These are phyloP conservation scores for Murraya koenigii DNA, from an alignment of 345 rosid genomes.

Conservation along the genomic window DNA sequence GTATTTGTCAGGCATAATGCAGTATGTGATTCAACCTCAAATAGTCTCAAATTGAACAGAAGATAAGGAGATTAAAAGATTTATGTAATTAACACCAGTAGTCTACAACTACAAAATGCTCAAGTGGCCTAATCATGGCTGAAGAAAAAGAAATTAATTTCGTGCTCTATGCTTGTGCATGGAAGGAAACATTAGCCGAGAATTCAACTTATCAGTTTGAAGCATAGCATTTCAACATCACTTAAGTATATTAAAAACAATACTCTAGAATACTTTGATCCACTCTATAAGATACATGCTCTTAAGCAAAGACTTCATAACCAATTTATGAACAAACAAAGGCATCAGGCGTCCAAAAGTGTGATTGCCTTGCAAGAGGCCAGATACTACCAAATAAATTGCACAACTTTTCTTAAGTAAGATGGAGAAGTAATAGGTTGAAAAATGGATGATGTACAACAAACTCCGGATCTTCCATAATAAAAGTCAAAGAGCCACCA, in stretches of 20 bases:
- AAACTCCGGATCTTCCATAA: background rate
- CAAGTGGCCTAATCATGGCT: background rate
- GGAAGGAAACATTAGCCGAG: background rate
- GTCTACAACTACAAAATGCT: background rate
- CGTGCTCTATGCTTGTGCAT: no score
- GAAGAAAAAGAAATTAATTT: background rate
- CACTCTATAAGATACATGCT: background rate
- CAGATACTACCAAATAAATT: background rate
- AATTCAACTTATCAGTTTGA: background rate
- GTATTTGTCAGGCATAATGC: background rate
- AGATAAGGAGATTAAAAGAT: background rate
- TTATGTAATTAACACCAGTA: background rate
- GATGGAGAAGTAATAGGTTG: background rate
- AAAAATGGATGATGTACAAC: background rate
- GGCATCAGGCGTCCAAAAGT: background rate
- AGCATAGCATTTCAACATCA: background rate
- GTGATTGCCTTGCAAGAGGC: constrained; percentile 1
- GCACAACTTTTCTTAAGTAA: background rate
- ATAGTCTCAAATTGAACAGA: background rate
- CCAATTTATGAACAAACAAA: background rate
- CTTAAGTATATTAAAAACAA: background rate
- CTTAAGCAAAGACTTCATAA: background rate
- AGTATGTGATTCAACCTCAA: background rate
- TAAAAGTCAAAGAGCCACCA: background rate
- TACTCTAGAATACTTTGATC: background rate